Evolutionary conservation across 2,329 filamentous ascomycete species (phyloP).

Genomic region (Hypoxylon sp.): DNA sequence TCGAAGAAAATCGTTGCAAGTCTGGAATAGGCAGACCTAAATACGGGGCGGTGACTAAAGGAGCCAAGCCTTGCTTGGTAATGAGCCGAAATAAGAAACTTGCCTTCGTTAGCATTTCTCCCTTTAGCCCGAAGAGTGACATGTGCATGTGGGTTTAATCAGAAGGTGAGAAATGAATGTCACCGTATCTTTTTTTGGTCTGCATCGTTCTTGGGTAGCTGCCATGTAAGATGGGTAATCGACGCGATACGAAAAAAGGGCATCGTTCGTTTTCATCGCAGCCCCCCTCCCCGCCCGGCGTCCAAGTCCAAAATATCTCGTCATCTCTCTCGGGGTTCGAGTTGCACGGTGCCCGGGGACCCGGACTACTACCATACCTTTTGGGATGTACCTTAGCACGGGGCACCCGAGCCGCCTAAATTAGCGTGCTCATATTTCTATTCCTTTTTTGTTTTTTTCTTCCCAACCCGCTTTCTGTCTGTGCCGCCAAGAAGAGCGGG

Average conservation of each 20-base stretch:
- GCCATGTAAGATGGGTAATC: neutral
- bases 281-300: neutral
- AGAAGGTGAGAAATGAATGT: too few relatives aligned
- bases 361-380: conserved; percentile 4
- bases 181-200: neutral
- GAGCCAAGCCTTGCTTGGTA: conserved; percentile 1
- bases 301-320: conserved; percentile 6
- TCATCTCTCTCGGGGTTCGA: conserved; percentile 32
- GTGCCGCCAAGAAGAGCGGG: conserved; percentile 2
- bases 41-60: conserved; percentile 5
- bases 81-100: neutral
- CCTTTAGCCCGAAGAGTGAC: conserved; percentile 4
- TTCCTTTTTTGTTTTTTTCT: neutral
- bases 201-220: neutral
- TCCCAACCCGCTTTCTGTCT: neutral
- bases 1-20: neutral
- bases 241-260: neutral
- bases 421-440: neutral
- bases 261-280: neutral
- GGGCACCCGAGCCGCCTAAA: neutral
- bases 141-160: neutral
- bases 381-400: too few relatives aligned
- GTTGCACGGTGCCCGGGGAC: conserved; percentile 32
- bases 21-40: neutral
- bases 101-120: neutral